These are phyloP conservation scores for Blastobotrys capitulatus DNA, from an alignment of 1,139 yeast genomes.

Conservation along the genomic window DNA sequence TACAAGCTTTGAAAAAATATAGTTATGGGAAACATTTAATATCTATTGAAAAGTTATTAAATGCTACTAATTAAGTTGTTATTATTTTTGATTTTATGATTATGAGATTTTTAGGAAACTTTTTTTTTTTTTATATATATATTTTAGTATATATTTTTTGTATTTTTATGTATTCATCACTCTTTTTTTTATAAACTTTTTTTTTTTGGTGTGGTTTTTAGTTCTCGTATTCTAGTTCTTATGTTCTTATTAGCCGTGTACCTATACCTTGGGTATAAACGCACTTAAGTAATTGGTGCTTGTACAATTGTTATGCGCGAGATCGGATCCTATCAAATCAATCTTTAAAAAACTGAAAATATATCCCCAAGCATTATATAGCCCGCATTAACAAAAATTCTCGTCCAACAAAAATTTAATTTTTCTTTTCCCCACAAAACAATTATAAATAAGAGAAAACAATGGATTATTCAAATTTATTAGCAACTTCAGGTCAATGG, in stretches of 20 bases:
- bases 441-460: not conserved
- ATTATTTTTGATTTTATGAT: not conserved
- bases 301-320: too few species aligned
- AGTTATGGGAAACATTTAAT: slow-evolving; percentile 77
- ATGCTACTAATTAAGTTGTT: slow-evolving; percentile 5
- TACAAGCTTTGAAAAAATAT: slow-evolving; percentile 37
- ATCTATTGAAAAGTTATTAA: slow-evolving; percentile 65
- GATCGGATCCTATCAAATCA: too few species aligned
- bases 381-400: too few species aligned
- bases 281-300: too few species aligned
- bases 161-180: not conserved
- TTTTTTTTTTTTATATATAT: not conserved
- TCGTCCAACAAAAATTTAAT: too few species aligned
- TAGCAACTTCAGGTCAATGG: slow-evolving; percentile 11
- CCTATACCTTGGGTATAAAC: too few species aligned
- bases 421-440: not conserved
- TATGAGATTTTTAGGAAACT: not conserved
- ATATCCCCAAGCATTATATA: too few species aligned
- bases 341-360: too few species aligned
- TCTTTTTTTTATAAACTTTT: not conserved
- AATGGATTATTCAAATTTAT: slow-evolving; percentile 2
- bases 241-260: too few species aligned
- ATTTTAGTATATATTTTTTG: not conserved
- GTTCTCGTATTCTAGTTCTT: not conserved
- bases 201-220: not conserved